A percentile compares a stretch with the other conserved stretches of the same genome.
Conservation (phyloP, 768 basidiomycete species). For the Tylopilus felleus region DNA sequence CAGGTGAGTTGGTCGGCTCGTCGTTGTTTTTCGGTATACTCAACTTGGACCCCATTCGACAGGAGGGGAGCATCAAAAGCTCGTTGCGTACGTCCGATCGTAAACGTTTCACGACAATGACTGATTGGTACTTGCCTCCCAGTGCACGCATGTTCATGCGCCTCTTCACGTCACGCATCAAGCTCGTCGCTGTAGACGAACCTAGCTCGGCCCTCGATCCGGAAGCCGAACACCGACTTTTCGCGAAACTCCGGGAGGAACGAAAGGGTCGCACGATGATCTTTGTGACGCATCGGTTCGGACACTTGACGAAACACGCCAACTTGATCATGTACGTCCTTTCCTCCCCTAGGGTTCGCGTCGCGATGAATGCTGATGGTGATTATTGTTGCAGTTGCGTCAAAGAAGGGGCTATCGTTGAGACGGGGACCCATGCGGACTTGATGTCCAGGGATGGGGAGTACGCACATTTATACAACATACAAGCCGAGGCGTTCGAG, state of each 20-base stretch:
- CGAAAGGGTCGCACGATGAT: conserved; percentile 31
- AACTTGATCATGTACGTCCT: conserved; percentile 36
- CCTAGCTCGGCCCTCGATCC: conserved; percentile 40
- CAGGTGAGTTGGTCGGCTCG: conserved; percentile 13
- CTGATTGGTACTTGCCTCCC: neutral
- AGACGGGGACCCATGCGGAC: conserved; percentile 32
- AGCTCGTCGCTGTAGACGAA: conserved; percentile 35
- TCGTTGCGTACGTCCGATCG: conserved; percentile 27
- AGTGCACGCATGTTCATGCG: conserved; percentile 42
- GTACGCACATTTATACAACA: conserved; percentile 33
- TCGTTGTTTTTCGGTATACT: neutral
- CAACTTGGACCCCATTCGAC: neutral
- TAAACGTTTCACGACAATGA: too few species aligned
- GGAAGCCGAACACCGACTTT: conserved; percentile 29
- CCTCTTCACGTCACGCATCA: conserved; percentile 28
- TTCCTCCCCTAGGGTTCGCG: neutral
- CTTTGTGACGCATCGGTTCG: conserved; percentile 23
- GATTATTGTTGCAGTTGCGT: conserved; percentile 25
- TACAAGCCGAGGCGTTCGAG: conserved; percentile 32
- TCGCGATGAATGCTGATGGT: neutral
- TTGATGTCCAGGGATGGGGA: conserved; percentile 30
- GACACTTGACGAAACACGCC: conserved; percentile 34
- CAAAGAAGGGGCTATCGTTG: conserved; percentile 31
- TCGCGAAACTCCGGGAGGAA: conserved; percentile 23
- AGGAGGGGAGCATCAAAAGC: conserved; percentile 33